Evolutionary conservation across 2,329 filamentous ascomycete species (phyloP).

Genomic region (Colletotrichum echinochloae): DNA sequence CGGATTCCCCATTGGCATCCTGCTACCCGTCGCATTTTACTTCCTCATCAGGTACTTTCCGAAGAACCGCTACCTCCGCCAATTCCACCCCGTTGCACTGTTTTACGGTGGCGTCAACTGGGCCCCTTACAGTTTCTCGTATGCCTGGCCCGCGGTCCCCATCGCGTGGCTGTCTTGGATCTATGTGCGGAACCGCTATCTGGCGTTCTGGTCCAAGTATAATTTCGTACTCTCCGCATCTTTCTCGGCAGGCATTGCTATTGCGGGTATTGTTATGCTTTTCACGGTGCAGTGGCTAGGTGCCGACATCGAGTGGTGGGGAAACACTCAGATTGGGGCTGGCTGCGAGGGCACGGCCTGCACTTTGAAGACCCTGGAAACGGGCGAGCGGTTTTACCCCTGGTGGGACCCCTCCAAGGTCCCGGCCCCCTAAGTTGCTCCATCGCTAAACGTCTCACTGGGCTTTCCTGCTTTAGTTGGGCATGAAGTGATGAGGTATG

Average conservation of each 20-base stretch:
- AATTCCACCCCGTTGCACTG: slow-evolving; percentile 62
- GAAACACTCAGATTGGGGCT: slow-evolving; percentile 41
- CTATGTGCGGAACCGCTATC: slow-evolving; percentile 51
- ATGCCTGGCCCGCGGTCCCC: slow-evolving; percentile 42
- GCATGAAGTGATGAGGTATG: slow-evolving; percentile 14
- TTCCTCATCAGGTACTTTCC: slow-evolving; percentile 57
- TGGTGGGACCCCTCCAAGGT: slow-evolving; percentile 44
- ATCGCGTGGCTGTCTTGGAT: slow-evolving; percentile 43
- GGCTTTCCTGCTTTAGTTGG: slow-evolving; percentile 27
- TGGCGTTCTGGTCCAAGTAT: slow-evolving; percentile 56
- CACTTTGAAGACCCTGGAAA: slow-evolving; percentile 42
- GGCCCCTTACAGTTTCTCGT: slow-evolving; percentile 56
- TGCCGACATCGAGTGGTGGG: slow-evolving; percentile 47
- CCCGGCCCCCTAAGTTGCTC: slow-evolving; percentile 29
- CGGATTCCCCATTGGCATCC: slow-evolving; percentile 63
- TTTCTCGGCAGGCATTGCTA: slow-evolving; percentile 49
- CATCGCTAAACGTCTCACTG: slow-evolving; percentile 28
- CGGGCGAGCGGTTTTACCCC: slow-evolving; percentile 55
- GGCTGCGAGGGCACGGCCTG: slow-evolving; percentile 46
- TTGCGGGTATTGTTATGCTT: slow-evolving; percentile 49
- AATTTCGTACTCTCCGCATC: slow-evolving; percentile 51
- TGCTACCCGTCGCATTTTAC: slow-evolving; percentile 58
- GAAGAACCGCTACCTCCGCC: slow-evolving; percentile 48
- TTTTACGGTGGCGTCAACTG: slow-evolving; percentile 60
- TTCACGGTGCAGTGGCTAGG: slow-evolving; percentile 47